Conservation (phyloP, 2,329 filamentous ascomycete species). For the Didymella pomorum region DNA sequence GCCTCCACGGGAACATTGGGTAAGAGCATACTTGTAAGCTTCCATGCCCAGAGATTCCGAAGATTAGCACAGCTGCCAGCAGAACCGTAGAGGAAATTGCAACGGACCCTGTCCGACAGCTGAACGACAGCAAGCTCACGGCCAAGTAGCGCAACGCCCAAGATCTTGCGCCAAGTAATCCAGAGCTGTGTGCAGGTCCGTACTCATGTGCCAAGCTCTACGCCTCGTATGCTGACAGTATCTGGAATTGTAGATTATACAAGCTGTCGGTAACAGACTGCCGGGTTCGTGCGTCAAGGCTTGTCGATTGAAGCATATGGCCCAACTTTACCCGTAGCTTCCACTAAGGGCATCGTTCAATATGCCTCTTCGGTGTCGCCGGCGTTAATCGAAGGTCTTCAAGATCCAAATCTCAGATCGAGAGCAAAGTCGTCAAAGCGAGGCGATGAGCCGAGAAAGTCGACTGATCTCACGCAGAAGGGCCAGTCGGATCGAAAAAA, state of each 20-base stretch:
- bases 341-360: neutral
- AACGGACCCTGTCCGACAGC: slow-evolving; percentile 1
- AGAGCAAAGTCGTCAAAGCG: neutral
- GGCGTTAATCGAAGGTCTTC: neutral
- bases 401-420: neutral
- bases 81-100: neutral
- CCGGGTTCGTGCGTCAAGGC: neutral
- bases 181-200: slow-evolving; percentile 4
- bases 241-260: slow-evolving; percentile 1
- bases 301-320: neutral
- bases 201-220: neutral
- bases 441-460: neutral
- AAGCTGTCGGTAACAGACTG: neutral
- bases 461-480: neutral
- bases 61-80: neutral
- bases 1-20: neutral
- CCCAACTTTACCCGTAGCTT: neutral
- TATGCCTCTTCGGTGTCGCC: neutral
- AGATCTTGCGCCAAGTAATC: slow-evolving; percentile 7
- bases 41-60: neutral
- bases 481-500: slow-evolving; percentile 1
- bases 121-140: slow-evolving; percentile 2
- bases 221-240: slow-evolving; percentile 1
- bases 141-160: slow-evolving; percentile 1
- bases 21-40: slow-evolving; percentile 1